Evolutionary conservation across 2,329 filamentous ascomycete species (phyloP).

Genomic region (Aspergillus sp.): DNA sequence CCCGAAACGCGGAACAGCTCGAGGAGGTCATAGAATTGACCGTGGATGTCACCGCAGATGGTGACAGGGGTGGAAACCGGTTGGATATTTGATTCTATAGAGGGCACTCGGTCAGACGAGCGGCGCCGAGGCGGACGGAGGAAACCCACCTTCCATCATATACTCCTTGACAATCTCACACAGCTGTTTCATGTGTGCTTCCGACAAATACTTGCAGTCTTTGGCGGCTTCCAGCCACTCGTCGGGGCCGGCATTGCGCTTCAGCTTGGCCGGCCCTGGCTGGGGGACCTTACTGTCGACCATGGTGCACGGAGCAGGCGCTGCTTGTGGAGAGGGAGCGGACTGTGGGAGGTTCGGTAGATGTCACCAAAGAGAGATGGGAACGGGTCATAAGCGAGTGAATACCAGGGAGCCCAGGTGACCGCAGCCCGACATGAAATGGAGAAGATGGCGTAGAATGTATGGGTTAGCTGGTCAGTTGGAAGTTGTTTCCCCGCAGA

Average conservation of each 20-base stretch:
- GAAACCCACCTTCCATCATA: slow-evolving; percentile 81
- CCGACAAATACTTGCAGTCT: slow-evolving; percentile 94
- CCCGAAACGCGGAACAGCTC: slow-evolving; percentile 96
- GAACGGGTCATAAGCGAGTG: no score
- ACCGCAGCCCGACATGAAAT: background rate
- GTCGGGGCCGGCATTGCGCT: slow-evolving; percentile 79
- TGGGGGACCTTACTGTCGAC: slow-evolving; percentile 67
- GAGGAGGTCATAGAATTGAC: slow-evolving; percentile 96
- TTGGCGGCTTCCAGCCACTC: slow-evolving; percentile 97
- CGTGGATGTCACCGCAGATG: slow-evolving; percentile 96
- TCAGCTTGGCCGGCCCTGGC: slow-evolving; percentile 84
- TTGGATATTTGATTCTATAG: slow-evolving; percentile 91
- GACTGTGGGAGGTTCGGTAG: background rate
- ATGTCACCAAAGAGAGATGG: background rate
- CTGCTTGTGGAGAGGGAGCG: background rate
- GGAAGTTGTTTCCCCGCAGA: background rate
- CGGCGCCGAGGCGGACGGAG: background rate
- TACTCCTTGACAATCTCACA: slow-evolving; percentile 99
- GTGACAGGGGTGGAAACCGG: slow-evolving; percentile 96
- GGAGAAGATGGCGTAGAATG: background rate
- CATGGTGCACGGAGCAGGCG: slow-evolving; percentile 27
- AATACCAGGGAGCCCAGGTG: background rate
- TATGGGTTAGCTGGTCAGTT: background rate
- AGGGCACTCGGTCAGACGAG: slow-evolving; percentile 13
- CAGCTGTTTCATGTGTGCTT: slow-evolving; percentile 95